These are phyloP conservation scores for Phytophthora tubulina DNA, from an alignment of 352 stramenopile genomes.

Conservation along the genomic window DNA sequence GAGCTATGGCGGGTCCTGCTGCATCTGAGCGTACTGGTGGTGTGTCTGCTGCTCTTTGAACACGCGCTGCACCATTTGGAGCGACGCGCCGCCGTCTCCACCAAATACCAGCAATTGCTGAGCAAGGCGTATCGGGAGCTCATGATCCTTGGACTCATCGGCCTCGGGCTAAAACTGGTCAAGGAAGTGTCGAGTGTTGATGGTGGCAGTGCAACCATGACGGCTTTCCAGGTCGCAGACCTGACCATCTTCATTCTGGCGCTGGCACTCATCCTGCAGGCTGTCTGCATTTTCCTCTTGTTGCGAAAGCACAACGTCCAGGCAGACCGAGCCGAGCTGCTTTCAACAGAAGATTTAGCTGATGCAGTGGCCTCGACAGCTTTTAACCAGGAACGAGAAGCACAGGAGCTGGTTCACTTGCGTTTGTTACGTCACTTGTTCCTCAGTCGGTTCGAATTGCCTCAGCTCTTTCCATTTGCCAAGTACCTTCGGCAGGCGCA, in stretches of 20 bases:
- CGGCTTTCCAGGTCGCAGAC: constrained; percentile 61
- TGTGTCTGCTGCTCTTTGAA: constrained; percentile 57
- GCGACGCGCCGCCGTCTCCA: constrained; percentile 45
- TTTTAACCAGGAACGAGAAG: not conserved
- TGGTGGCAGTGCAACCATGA: constrained; percentile 34
- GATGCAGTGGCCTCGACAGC: constrained; percentile 17
- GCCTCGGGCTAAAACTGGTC: constrained; percentile 54
- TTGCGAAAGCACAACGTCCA: constrained; percentile 45
- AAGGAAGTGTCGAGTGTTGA: constrained; percentile 45
- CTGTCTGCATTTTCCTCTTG: constrained; percentile 54
- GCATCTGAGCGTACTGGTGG: constrained; percentile 56
- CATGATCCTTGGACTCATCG: constrained; percentile 66
- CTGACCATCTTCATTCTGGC: constrained; percentile 65
- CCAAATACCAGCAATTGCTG: constrained; percentile 69
- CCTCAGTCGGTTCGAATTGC: constrained; percentile 45
- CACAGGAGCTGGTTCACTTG: constrained; percentile 38
- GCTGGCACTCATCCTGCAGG: constrained; percentile 59
- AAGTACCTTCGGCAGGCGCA: constrained; percentile 77
- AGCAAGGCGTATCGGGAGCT: constrained; percentile 67
- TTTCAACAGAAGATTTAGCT: constrained; percentile 43
- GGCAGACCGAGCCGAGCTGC: constrained; percentile 50
- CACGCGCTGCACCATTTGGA: constrained; percentile 48
- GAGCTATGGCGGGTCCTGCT: constrained; percentile 58
- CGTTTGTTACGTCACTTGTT: constrained; percentile 58
- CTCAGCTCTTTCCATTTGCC: constrained; percentile 68